Conservation (phyloP, 192 early-diverging fungal species). For the Coemansia sp. region DNA sequence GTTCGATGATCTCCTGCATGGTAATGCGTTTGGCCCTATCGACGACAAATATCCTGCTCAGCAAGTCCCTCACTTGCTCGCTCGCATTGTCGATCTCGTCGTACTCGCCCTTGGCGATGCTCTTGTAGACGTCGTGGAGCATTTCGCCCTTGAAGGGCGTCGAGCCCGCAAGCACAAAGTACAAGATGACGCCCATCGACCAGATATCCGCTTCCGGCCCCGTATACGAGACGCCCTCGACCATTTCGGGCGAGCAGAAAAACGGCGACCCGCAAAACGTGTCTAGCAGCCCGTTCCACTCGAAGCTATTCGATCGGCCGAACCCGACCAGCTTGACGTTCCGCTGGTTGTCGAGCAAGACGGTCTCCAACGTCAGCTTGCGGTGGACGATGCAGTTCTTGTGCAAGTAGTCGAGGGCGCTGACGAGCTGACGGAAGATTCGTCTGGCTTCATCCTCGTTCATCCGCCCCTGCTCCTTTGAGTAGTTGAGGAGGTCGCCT, state of each 20-base stretch:
- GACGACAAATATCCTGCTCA: conserved; percentile 67
- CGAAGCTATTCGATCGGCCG: background rate
- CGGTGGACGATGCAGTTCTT: conserved; percentile 2
- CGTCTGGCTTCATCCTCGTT: conserved; percentile 1
- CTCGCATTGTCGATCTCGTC: conserved; percentile 56
- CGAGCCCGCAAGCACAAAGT: background rate
- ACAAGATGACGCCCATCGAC: background rate
- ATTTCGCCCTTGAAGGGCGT: conserved; percentile 47
- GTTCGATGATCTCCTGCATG: conserved; percentile 62
- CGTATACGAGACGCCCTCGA: background rate
- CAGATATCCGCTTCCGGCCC: conserved; percentile 9
- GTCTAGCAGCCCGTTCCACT: conserved; percentile 3
- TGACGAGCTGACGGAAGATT: conserved; percentile 5
- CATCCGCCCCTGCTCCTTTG: background rate
- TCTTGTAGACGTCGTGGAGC: conserved; percentile 73
- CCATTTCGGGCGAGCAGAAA: conserved; percentile 3
- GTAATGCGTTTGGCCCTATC: conserved; percentile 65
- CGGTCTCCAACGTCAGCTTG: background rate
- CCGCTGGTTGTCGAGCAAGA: background rate
- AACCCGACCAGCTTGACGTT: conserved; percentile 1
- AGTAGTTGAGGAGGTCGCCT: background rate
- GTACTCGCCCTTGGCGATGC: conserved; percentile 67
- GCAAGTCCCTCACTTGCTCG: conserved; percentile 57
- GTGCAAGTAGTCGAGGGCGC: conserved; percentile 4
- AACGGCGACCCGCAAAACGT: background rate